Conservation (phyloP, 208 protist genomes). For the Trypanosoma caninum region DNA sequence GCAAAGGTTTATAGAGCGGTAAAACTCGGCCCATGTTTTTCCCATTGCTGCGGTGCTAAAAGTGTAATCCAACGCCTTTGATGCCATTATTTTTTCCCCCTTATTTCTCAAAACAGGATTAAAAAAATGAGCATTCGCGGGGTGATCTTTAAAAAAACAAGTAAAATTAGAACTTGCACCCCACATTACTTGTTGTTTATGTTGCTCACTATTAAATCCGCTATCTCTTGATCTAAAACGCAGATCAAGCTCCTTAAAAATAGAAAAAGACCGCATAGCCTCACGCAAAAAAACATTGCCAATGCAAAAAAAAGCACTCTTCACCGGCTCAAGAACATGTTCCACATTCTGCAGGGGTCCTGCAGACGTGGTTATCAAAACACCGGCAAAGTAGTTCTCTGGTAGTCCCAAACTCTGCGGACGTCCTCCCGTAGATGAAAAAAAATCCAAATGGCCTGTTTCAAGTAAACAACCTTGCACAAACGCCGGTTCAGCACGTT, state of each 20-base stretch:
- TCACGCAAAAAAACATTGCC: constrained; percentile 8
- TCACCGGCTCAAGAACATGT: constrained; percentile 1
- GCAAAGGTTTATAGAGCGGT: background rate
- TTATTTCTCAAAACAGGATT: background rate
- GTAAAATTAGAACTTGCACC: background rate
- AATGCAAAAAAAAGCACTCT: constrained; percentile 9
- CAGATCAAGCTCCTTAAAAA: constrained; percentile 10
- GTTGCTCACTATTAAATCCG: background rate
- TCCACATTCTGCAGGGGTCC: constrained; percentile 14
- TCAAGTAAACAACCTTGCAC: constrained; percentile 9
- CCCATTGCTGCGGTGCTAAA: constrained; percentile 8
- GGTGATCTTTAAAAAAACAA: constrained; percentile 6
- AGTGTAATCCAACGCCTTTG: background rate
- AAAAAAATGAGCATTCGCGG: constrained; percentile 7
- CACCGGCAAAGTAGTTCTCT: background rate
- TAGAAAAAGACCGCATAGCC: background rate
- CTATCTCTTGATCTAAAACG: background rate
- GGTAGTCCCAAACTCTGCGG: background rate
- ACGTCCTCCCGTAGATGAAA: constrained; percentile 17
- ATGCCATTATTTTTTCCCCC: background rate
- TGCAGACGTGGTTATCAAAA: background rate
- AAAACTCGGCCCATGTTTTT: constrained; percentile 14
- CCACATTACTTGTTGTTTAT: too few relatives aligned
- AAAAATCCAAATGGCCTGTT: constrained; percentile 12
- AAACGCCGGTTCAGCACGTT: constrained; percentile 15